Evolutionary conservation across 1,139 yeast species (phyloP).

Genomic region (Schizosaccharomyces versatilis): DNA sequence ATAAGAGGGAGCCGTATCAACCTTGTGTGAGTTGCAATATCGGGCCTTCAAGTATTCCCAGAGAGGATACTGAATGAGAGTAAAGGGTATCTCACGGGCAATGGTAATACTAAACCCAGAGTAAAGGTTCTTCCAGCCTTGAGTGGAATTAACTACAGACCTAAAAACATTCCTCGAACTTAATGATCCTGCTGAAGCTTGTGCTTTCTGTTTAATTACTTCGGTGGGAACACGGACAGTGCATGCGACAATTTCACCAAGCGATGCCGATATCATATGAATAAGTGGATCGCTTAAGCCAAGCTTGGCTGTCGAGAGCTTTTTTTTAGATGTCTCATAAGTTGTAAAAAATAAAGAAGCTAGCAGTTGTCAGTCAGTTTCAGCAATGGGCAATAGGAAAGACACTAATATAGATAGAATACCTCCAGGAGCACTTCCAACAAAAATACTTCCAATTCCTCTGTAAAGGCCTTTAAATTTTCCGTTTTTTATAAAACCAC

Average conservation of each 20-base stretch:
- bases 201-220: conserved; percentile 85
- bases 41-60: conserved; percentile 62
- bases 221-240: conserved; percentile 90
- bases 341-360: conserved; percentile 8
- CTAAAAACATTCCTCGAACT: conserved; percentile 47
- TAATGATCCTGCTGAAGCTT: conserved; percentile 34
- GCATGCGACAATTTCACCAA: conserved; percentile 87
- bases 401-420: neutral
- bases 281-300: conserved; percentile 2
- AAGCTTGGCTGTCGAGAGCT: neutral
- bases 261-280: conserved; percentile 72
- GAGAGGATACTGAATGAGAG: conserved; percentile 81
- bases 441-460: conserved; percentile 81
- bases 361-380: neutral
- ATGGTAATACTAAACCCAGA: conserved; percentile 87
- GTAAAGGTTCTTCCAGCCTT: conserved; percentile 57
- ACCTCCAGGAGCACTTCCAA: conserved; percentile 73
- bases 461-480: conserved; percentile 79
- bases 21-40: conserved; percentile 23
- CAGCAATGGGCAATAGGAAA: neutral
- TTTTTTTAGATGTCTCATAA: conserved; percentile 7
- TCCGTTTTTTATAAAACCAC: conserved; percentile 80
- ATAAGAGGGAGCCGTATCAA: conserved; percentile 30
- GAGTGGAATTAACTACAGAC: conserved; percentile 32
- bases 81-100: conserved; percentile 86